Conservation (phyloP, 495 filamentous ascomycete genomes). For the Daldinia caldariorum region DNA sequence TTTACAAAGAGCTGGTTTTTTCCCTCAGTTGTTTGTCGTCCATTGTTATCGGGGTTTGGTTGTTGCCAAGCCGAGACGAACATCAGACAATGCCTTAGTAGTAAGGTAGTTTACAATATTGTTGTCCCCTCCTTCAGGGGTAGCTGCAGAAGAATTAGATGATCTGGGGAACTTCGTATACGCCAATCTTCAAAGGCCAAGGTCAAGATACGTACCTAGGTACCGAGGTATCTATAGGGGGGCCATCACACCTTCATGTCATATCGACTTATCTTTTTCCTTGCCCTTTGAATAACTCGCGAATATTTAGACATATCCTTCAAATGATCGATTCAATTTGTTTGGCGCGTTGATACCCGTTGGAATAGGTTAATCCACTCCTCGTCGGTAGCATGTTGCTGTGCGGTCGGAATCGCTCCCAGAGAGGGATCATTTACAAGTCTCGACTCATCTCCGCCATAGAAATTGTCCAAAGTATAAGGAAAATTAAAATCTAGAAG, state of each 20-base stretch:
- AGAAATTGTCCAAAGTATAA: slow-evolving; percentile 27
- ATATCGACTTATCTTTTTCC: neutral
- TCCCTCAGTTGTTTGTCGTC: neutral
- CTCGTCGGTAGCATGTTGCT: slow-evolving; percentile 12
- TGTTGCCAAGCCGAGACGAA: neutral
- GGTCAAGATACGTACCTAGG: neutral
- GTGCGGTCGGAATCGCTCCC: slow-evolving; percentile 7
- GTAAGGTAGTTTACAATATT: neutral
- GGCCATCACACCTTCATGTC: neutral
- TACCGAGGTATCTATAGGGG: neutral
- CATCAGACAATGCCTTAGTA: neutral
- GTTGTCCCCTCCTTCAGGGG: neutral
- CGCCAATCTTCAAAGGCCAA: neutral
- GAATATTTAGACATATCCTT: neutral
- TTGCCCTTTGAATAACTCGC: neutral
- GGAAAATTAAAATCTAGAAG: slow-evolving; percentile 37
- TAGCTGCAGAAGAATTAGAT: neutral
- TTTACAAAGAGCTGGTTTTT: neutral
- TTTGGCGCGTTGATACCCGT: slow-evolving; percentile 21
- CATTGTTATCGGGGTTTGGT: neutral
- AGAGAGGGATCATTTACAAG: slow-evolving; percentile 22
- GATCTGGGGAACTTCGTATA: neutral
- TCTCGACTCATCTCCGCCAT: slow-evolving; percentile 20
- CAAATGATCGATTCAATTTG: neutral
- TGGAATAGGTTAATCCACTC: slow-evolving; percentile 33